Evolutionary conservation across 73 alveolate species (phyloP).

Genomic region (Tetrahymena thermophila): DNA sequence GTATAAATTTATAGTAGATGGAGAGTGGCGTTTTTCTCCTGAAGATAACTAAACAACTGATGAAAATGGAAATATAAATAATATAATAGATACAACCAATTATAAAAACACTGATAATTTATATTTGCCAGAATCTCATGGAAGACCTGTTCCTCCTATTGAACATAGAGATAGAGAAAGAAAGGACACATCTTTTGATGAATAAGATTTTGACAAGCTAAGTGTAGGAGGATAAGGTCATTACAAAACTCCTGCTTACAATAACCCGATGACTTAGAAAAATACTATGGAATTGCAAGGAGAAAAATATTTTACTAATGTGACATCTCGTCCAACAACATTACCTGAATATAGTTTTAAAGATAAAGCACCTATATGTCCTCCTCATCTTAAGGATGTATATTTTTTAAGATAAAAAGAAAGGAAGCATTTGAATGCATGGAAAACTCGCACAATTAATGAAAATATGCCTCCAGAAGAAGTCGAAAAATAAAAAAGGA

Average conservation of each 20-base stretch:
- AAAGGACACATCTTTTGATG: neutral
- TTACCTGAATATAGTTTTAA: conserved; percentile 16
- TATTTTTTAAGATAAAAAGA: conserved; percentile 35
- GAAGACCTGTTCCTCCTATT: neutral
- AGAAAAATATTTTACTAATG: neutral
- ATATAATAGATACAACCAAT: conserved; percentile 67
- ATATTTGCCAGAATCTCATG: neutral
- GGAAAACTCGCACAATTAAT: conserved; percentile 18
- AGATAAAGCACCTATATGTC: conserved; percentile 42
- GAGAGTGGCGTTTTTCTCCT: conserved; percentile 95
- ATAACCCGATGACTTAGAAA: conserved; percentile 10
- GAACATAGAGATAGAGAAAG: neutral
- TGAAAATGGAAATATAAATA: conserved; percentile 74
- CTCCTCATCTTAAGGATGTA: conserved; percentile 30
- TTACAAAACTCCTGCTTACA: conserved; percentile 15
- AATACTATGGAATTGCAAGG: neutral
- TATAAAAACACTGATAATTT: neutral
- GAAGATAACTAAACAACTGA: conserved; percentile 82
- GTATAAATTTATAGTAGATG: conserved; percentile 93
- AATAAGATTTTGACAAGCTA: neutral
- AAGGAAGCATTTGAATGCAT: conserved; percentile 8
- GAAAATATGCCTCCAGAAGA: neutral
- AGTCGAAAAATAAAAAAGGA: conserved; percentile 12
- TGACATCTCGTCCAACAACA: neutral
- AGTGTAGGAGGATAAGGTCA: conserved; percentile 7